Conservation (phyloP, 768 basidiomycete species). For the Suillus sp. region DNA sequence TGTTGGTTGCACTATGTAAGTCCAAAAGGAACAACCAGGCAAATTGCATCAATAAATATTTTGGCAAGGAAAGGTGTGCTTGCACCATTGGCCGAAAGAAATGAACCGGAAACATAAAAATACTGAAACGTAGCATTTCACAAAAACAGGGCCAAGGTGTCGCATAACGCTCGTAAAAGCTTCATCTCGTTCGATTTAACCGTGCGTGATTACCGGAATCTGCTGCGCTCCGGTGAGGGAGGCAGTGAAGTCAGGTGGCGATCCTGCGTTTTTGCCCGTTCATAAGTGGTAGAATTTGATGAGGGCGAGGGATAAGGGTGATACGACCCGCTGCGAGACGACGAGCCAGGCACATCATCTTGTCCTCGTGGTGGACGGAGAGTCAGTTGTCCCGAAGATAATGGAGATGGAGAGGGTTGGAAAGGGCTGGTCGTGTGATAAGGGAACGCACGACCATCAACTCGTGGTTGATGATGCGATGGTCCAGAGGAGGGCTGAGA, state of each 20-base stretch:
- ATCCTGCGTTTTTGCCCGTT: constrained; percentile 57
- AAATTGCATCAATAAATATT: constrained; percentile 23
- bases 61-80: constrained; percentile 10
- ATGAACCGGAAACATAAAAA: constrained; percentile 7
- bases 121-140: constrained; percentile 6
- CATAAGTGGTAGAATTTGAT: constrained; percentile 48
- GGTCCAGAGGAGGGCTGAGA: constrained; percentile 38
- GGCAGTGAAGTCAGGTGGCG: constrained; percentile 45
- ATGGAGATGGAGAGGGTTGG: constrained; percentile 48
- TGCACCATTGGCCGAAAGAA: constrained; percentile 10
- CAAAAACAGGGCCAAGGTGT: constrained; percentile 10
- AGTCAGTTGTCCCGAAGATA: constrained; percentile 30
- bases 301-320: constrained; percentile 40
- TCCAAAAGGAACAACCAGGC: constrained; percentile 9
- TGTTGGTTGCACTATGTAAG: constrained; percentile 17
- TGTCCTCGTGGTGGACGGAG: constrained; percentile 40
- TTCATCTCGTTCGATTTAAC: constrained; percentile 16
- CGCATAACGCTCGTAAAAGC: constrained; percentile 3
- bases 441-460: constrained; percentile 30
- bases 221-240: constrained; percentile 35
- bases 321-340: constrained; percentile 38
- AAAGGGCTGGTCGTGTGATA: constrained; percentile 29
- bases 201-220: constrained; percentile 27
- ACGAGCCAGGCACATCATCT: constrained; percentile 38
- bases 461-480: constrained; percentile 33